Base-by-base conservation (phyloP, 2,329 filamentous ascomycete genomes). In the Beauveria australis region DNA sequence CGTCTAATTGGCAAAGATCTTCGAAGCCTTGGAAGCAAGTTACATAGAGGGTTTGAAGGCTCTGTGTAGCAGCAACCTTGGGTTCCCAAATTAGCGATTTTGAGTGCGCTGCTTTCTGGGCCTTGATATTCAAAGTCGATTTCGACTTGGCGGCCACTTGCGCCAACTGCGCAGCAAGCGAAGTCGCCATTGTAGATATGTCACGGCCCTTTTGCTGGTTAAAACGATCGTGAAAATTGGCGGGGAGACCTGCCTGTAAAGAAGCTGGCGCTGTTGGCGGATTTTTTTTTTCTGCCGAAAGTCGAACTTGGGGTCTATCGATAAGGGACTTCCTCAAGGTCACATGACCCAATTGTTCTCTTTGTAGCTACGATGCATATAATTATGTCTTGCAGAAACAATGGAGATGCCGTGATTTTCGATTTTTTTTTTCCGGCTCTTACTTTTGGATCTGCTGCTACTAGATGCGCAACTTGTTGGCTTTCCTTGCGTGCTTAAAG, bases 1-100 rank as follows among this genome's bases (percentile, higher is more conserved):
- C 73, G 72, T 99, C 95, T 59, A 99, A 81, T 66, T 87, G 85
- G 74, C 94, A 97, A 62, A 99, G 79, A 70, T 99, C 94, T 64
- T 92, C 86, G 70, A 93, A 99, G 2, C 92, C 94, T 69, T 96
- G 90, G 66, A 86, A 80, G 71, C 93, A 97, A 72, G 96, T 84
- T 61, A 89, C 84, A 73, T 89, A 97, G 62, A 99, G 82, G 5
- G 88, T 89, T 70, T 96, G 90, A 73, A 93, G 96, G 69, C 88
- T 94, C 77, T 99, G 94, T 18, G 86, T 87, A 6, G 89, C 88
- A 55, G 94, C 94, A 67, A 93, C 81, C 70, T 87, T 85, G 63
- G 89, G 83, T 68, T 96, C 92, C 78, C 96, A 99, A 62, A 99
- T 90, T 63, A 99, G 79, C 58, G 94, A 99, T 75, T 97, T 93